Conservation (phyloP, 306 rosid species). For the Corylus avellana region DNA sequence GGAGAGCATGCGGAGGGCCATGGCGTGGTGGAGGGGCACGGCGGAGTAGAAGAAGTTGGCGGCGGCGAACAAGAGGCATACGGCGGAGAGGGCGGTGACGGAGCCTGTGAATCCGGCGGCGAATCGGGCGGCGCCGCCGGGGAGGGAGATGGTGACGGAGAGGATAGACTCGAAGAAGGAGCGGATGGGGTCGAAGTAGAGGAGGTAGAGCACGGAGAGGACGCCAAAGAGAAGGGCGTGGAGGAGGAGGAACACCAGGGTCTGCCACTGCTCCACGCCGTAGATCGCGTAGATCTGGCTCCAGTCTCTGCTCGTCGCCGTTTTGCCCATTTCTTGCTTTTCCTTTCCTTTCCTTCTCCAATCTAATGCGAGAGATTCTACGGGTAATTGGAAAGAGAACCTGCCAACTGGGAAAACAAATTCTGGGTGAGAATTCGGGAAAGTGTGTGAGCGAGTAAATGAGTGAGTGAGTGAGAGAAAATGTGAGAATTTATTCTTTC, state of each 20-base stretch:
- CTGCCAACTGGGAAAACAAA: slow-evolving; percentile 21
- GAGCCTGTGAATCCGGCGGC: slow-evolving; percentile 90
- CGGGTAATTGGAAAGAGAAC: neutral
- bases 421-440: neutral
- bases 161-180: slow-evolving; percentile 54
- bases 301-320: slow-evolving; percentile 67
- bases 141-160: slow-evolving; percentile 40
- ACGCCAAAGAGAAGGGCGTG: slow-evolving; percentile 73
- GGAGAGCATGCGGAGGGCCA: slow-evolving; percentile 84
- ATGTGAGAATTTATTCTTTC: neutral
- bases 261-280: slow-evolving; percentile 93
- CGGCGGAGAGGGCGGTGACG: slow-evolving; percentile 73
- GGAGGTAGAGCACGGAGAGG: slow-evolving; percentile 64
- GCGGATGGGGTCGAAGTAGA: slow-evolving; percentile 62
- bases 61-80: slow-evolving; percentile 85
- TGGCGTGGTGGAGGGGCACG: slow-evolving; percentile 84
- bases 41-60: slow-evolving; percentile 93
- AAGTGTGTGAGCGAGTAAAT: neutral
- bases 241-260: slow-evolving; percentile 68
- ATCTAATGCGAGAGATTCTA: neutral
- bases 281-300: slow-evolving; percentile 93
- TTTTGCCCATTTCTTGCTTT: slow-evolving; percentile 61
- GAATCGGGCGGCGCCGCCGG: slow-evolving; percentile 62
- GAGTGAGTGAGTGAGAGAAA: neutral
- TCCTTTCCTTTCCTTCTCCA: neutral